Base-by-base conservation (phyloP, 805 yeast species). In the Candida saitoana region DNA sequence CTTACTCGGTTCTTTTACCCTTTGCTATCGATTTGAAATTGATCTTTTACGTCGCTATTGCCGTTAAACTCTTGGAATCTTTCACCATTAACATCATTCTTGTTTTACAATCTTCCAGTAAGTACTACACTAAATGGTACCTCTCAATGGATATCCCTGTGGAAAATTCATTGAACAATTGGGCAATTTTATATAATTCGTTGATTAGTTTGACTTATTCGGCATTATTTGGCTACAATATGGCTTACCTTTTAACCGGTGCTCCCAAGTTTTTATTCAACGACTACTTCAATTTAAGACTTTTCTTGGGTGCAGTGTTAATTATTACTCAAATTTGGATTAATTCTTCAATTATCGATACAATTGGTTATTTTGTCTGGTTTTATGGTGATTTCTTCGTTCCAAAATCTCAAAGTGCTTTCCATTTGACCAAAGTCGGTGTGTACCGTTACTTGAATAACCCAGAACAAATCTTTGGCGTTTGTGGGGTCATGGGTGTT, bases 361-460 rank as follows among this genome's bases (percentile, higher is more conserved):
- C 85, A 38, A 79, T 86, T 49, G 91, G 91, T 2, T 84, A 83
- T 46, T 84, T 82, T 60, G 93, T 95, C n/a, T 86, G 93, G 93
- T 86, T 85, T 54, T 86, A 82, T 59, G 95, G 95, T 43, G 95
- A 86, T 59, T 86, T 86, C 62, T 86, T 85, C 61, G 65, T 84
- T 44, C 79, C 84, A 29, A 75, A 71, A 40, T 66, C 74, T 15
- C 63, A 72, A 16, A 40, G 49, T 29, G 43, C 53, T 4, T 40
- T 49, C 22, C 69, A 69, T 48, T 68, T 86, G 50, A 80, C 90
- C 0, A 82, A 82, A 48, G 84, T 86, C 25, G 95, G 95, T 38
- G 85, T 86, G 31, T 86, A 86, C 57, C 76, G 91, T 49, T 86
- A 84, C 59, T 71, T 86, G 56, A 86, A 86, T 57, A 84, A 86